A percentile compares a stretch with the other conserved stretches of the same genome.
These are phyloP conservation scores for Celoporthe dispersa DNA, from an alignment of 2,329 filamentous ascomycete genomes.

Conservation along the genomic window DNA sequence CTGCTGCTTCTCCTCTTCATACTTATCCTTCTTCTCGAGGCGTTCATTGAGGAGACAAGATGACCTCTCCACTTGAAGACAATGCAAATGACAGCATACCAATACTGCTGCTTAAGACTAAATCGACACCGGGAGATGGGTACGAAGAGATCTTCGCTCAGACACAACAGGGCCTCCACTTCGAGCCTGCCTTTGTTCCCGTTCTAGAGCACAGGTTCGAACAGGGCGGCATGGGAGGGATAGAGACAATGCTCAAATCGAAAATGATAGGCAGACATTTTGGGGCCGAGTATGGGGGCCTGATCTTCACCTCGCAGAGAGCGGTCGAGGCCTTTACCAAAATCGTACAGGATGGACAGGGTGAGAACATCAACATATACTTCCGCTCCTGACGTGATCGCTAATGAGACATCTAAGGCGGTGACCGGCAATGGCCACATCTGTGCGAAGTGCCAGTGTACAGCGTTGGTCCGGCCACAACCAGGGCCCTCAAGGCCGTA, in stretches of 20 bases:
- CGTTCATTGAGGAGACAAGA: conserved; percentile 1
- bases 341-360: conserved; percentile 60
- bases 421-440: conserved; percentile 51
- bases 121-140: conserved; percentile 70
- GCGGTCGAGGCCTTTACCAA: conserved; percentile 78
- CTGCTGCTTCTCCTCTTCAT: neutral
- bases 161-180: conserved; percentile 47
- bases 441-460: conserved; percentile 68
- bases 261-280: conserved; percentile 45
- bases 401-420: conserved; percentile 2
- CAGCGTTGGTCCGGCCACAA: conserved; percentile 81
- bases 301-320: conserved; percentile 83
- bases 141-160: conserved; percentile 71
- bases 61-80: conserved; percentile 18
- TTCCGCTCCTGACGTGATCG: conserved; percentile 13
- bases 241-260: conserved; percentile 55
- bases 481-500: conserved; percentile 69
- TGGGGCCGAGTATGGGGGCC: conserved; percentile 65
- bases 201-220: conserved; percentile 75
- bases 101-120: conserved; percentile 78
- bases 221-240: conserved; percentile 57
- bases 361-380: conserved; percentile 34
- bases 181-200: conserved; percentile 73
- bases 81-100: conserved; percentile 46
- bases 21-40: neutral